Evolutionary conservation across 495 filamentous ascomycete species (phyloP).

Genomic region (Lasiosphaeriaceae sp.): DNA sequence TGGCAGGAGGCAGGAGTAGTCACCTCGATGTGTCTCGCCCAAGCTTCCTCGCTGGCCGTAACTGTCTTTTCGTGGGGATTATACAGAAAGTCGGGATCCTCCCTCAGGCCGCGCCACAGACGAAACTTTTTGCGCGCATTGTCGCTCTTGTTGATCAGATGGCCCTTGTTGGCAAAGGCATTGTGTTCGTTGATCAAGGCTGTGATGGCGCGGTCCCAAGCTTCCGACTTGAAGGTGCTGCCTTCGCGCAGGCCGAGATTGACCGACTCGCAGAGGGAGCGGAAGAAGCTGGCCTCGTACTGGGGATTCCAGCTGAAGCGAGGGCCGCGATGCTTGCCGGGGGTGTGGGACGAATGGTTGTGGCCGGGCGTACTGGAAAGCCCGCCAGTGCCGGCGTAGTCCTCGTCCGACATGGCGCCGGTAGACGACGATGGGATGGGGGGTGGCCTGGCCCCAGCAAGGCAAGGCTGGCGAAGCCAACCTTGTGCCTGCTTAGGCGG

Average conservation of each 20-base stretch:
- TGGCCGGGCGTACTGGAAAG: constrained; percentile 2
- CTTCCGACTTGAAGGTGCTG: constrained; percentile 50
- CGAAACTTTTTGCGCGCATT: constrained; percentile 53
- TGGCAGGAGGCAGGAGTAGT: not conserved
- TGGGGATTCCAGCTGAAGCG: constrained; percentile 49
- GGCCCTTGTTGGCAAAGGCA: constrained; percentile 46
- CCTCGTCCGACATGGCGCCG: constrained; percentile 34
- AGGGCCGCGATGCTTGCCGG: constrained; percentile 41
- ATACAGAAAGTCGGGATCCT: constrained; percentile 47
- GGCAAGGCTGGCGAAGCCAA: not conserved
- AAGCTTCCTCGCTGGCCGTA: constrained; percentile 45
- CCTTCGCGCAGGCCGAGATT: constrained; percentile 43
- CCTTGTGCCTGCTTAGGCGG: not conserved
- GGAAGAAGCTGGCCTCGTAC: constrained; percentile 49
- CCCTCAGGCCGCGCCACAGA: constrained; percentile 47
- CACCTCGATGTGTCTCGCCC: constrained; percentile 46
- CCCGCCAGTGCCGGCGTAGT: constrained; percentile 19
- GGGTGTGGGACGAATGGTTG: constrained; percentile 10
- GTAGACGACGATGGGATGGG: not conserved
- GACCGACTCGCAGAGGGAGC: constrained; percentile 48
- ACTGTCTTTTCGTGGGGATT: constrained; percentile 40
- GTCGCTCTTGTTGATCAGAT: constrained; percentile 52
- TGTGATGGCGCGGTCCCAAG: constrained; percentile 46
- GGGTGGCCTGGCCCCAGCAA: not conserved
- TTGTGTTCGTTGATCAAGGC: constrained; percentile 43